phyloP scores from a whole-genome alignment of 2,329 filamentous ascomycete species.

The Allantophomopsis lycopodina region DNA sequence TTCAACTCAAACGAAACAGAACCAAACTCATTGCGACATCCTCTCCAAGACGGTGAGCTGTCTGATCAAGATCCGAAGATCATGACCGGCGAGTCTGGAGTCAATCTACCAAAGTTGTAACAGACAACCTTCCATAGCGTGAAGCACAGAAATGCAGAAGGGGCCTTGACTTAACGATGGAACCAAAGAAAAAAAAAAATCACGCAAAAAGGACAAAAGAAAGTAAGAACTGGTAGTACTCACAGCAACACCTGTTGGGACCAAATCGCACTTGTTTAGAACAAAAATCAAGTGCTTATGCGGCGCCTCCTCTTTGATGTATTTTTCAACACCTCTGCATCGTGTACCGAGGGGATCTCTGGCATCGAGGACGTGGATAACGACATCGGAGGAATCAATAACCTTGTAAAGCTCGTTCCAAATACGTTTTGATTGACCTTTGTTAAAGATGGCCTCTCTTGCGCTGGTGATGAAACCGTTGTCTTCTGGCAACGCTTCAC shows the following conservation, averaged over 20 bases:
- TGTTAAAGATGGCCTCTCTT: constrained; percentile 80
- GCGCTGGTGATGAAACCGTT: constrained; percentile 42
- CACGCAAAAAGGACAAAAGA: constrained; percentile 2
- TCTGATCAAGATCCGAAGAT: constrained; percentile 56
- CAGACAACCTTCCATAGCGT: constrained; percentile 72
- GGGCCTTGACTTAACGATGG: constrained; percentile 78
- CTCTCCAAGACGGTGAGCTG: constrained; percentile 75
- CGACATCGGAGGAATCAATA: constrained; percentile 88
- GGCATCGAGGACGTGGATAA: constrained; percentile 89
- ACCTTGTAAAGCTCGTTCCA: constrained; percentile 97
- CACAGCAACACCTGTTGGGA: constrained; percentile 89
- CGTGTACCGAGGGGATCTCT: constrained; percentile 82
- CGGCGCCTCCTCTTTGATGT: constrained; percentile 80
- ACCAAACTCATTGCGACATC: constrained; percentile 52
- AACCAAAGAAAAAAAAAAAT: constrained; percentile 7
- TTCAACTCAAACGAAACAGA: constrained; percentile 98
- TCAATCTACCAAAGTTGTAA: constrained; percentile 99
- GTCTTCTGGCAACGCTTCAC: constrained; percentile 25
- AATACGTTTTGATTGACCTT: constrained; percentile 89
- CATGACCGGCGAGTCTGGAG: constrained; percentile 48
- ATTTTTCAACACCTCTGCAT: constrained; percentile 84
- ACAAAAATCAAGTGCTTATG: constrained; percentile 93
- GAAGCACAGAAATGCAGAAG: constrained; percentile 46
- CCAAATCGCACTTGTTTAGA: constrained; percentile 82
- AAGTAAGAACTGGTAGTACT: constrained; percentile 32